These are phyloP conservation scores for Solanum medicagineum DNA, from an alignment of 257 asterid species.

Conservation along the genomic window DNA sequence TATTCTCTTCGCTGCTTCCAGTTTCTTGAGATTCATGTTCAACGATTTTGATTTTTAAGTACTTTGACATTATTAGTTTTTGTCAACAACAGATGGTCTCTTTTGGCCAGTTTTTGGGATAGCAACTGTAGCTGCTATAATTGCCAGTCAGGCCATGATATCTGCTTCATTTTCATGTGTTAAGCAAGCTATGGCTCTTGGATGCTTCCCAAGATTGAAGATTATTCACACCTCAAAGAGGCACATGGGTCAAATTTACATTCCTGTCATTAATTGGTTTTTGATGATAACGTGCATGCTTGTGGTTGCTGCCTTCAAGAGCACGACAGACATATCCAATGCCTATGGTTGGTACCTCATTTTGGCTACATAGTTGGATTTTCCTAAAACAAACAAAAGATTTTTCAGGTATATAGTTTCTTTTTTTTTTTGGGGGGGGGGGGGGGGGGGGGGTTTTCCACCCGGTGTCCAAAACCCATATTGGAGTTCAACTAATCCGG, in stretches of 20 bases:
- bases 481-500: too few relatives aligned
- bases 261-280: slow-evolving; percentile 89
- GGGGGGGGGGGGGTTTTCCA: too few relatives aligned
- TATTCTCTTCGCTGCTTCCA: background rate
- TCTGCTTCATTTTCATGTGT: slow-evolving; percentile 95
- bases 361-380: background rate
- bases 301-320: slow-evolving; percentile 76
- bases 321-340: slow-evolving; percentile 81
- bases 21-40: background rate
- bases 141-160: slow-evolving; percentile 99
- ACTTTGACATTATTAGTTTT: slow-evolving; percentile 5
- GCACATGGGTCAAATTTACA: slow-evolving; percentile 92
- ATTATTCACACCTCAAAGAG: slow-evolving; percentile 86
- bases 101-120: slow-evolving; percentile 90
- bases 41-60: background rate
- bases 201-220: slow-evolving; percentile 94
- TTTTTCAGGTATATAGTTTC: background rate
- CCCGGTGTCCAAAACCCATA: too few relatives aligned
- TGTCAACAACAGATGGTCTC: slow-evolving; percentile 36
- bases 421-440: too few relatives aligned
- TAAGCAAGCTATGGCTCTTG: slow-evolving; percentile 96
- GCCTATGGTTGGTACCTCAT: slow-evolving; percentile 59
- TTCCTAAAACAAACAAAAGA: background rate
- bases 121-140: slow-evolving; percentile 85
- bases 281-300: slow-evolving; percentile 87